A percentile compares a stretch with the other conserved stretches of the same genome.
Conservation (phyloP, 2,329 filamentous ascomycete genomes). For the Juglanconis oblonga region DNA sequence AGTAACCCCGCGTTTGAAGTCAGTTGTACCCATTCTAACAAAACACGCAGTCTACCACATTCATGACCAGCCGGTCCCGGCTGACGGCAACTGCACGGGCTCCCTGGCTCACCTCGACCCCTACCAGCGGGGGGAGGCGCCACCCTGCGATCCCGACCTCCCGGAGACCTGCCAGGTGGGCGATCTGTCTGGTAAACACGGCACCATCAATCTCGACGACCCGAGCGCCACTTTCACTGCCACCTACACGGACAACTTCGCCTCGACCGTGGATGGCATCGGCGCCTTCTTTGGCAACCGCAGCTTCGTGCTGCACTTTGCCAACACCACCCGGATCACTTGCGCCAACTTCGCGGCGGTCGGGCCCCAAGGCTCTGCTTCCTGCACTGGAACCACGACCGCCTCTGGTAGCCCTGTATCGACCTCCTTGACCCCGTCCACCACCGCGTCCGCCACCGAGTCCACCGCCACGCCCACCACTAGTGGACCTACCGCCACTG, state of each 20-base stretch:
- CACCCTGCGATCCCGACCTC: conserved; percentile 54
- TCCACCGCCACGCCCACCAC: conserved; percentile 1
- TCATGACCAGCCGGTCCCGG: conserved; percentile 62
- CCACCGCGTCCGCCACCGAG: background rate
- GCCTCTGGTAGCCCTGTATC: conserved; percentile 11
- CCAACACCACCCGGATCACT: conserved; percentile 61
- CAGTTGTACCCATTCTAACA: conserved; percentile 18
- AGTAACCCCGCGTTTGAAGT: conserved; percentile 22
- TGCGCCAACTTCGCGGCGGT: conserved; percentile 58
- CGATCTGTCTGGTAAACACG: conserved; percentile 73
- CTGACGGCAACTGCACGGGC: conserved; percentile 67
- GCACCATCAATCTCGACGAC: conserved; percentile 44
- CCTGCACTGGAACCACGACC: background rate
- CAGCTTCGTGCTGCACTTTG: conserved; percentile 62
- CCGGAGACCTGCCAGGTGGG: conserved; percentile 72
- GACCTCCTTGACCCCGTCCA: conserved; percentile 1
- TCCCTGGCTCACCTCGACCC: conserved; percentile 71
- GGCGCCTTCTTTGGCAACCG: conserved; percentile 63
- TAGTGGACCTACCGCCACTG: background rate
- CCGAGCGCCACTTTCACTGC: conserved; percentile 42
- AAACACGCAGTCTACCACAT: conserved; percentile 65
- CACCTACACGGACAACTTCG: conserved; percentile 55
- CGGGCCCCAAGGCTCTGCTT: conserved; percentile 19
- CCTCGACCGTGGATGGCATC: conserved; percentile 49
- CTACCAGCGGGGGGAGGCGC: conserved; percentile 59